Percentiles rank a stretch among this genome's conserved stretches.
phyloP scores from a whole-genome alignment of 108 stramenopile genomes.

The Poteriospumella lacustris region DNA sequence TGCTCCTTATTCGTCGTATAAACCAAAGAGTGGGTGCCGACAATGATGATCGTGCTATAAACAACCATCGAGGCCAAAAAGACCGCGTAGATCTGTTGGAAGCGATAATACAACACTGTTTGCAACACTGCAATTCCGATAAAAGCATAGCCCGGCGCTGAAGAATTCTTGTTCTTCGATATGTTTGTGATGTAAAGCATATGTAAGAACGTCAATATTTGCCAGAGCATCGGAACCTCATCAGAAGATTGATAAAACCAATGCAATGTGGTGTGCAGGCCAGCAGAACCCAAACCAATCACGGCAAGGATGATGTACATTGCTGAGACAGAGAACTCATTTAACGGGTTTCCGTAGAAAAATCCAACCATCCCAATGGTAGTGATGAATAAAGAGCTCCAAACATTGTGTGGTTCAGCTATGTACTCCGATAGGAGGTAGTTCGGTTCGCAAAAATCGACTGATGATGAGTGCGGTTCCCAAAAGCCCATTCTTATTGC shows the following conservation, averaged over 20 bases:
- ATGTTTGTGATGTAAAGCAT: background rate
- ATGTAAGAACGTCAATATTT: background rate
- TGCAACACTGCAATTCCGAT: background rate
- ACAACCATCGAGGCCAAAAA: slow-evolving; percentile 2
- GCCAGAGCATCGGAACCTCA: slow-evolving; percentile 19
- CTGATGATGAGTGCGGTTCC: slow-evolving; percentile 7
- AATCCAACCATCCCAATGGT: background rate
- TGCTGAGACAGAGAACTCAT: background rate
- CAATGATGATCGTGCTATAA: background rate
- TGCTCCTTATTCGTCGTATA: background rate
- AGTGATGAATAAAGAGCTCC: slow-evolving; percentile 3
- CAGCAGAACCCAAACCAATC: slow-evolving; percentile 10
- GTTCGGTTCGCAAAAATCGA: slow-evolving; percentile 20
- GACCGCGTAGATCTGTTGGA: background rate
- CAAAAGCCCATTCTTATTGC: background rate
- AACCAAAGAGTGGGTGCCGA: background rate
- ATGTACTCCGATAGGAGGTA: background rate
- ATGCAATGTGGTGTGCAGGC: slow-evolving; percentile 13
- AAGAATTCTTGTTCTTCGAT: no score
- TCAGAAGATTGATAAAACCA: slow-evolving; percentile 7
- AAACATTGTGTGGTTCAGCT: background rate
- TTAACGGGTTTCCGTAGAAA: background rate
- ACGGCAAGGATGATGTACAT: background rate
- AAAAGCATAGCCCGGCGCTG: no score
- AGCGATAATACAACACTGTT: background rate